These are phyloP conservation scores for Phytophthora agathidicida DNA, from an alignment of 352 stramenopile species.

Conservation along the genomic window DNA sequence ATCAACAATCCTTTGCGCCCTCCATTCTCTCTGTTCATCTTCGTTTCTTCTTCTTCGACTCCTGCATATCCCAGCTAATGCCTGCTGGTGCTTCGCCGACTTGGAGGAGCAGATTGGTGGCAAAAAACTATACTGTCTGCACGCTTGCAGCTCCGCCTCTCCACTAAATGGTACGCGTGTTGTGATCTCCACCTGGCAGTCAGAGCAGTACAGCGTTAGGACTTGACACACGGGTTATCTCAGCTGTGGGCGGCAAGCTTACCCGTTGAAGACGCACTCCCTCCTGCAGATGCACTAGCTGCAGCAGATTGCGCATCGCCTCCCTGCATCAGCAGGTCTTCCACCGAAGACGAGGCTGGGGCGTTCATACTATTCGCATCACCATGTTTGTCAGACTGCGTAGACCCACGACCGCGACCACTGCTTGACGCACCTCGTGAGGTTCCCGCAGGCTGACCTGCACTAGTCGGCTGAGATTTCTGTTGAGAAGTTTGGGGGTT, in stretches of 20 bases:
- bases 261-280: constrained; percentile 13
- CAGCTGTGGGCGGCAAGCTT: neutral
- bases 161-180: constrained; percentile 33
- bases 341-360: constrained; percentile 35
- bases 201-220: constrained; percentile 10
- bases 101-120: constrained; percentile 12
- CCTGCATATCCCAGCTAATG: constrained; percentile 1
- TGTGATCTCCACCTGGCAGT: constrained; percentile 19
- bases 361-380: constrained; percentile 36
- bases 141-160: constrained; percentile 6
- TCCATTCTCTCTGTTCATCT: no score
- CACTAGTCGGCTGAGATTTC: constrained; percentile 28
- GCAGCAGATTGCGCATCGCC: neutral
- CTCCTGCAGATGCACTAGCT: constrained; percentile 10
- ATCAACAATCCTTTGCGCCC: constrained; percentile 48
- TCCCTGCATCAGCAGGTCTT: constrained; percentile 41
- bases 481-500: constrained; percentile 36
- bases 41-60: constrained; percentile 9
- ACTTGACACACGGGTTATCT: neutral
- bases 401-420: constrained; percentile 13
- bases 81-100: neutral
- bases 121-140: constrained; percentile 34
- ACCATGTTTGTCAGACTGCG: constrained; percentile 34
- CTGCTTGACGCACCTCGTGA: constrained; percentile 37
- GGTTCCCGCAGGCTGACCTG: constrained; percentile 13